phyloP scores from a whole-genome alignment of 495 filamentous ascomycete genomes.

The Letharia columbiana region DNA sequence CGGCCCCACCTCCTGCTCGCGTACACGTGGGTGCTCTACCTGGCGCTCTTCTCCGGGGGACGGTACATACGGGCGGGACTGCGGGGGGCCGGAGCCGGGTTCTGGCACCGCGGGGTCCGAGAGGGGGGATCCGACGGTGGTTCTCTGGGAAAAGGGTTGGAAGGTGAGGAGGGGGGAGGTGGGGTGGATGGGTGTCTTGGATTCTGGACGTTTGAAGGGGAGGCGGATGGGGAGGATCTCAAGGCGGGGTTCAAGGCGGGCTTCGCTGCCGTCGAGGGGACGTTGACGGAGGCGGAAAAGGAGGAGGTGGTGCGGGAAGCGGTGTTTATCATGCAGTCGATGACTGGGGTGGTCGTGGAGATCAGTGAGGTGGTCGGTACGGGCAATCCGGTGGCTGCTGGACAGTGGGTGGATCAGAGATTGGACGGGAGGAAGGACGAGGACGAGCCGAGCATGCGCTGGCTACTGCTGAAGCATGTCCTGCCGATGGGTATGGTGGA shows the following conservation, averaged over 20 bases:
- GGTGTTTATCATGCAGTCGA: conserved; percentile 34
- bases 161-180: conserved; percentile 29
- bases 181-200: conserved; percentile 35
- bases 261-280: conserved; percentile 31
- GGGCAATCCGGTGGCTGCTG: background rate
- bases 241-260: conserved; percentile 27
- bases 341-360: conserved; percentile 34
- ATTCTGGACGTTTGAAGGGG: conserved; percentile 28
- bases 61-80: conserved; percentile 43
- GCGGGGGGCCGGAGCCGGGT: conserved; percentile 33
- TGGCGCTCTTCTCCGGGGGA: conserved; percentile 52
- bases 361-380: conserved; percentile 26
- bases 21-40: conserved; percentile 52
- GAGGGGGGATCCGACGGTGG: too few relatives aligned
- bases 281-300: conserved; percentile 37
- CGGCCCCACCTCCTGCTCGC: conserved; percentile 47
- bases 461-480: conserved; percentile 12
- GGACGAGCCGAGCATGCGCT: background rate
- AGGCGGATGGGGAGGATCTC: conserved; percentile 22
- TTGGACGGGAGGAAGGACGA: background rate
- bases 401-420: background rate
- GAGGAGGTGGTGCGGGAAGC: conserved; percentile 43
- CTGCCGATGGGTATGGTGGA: conserved; percentile 18
- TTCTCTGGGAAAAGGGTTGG: conserved; percentile 11
- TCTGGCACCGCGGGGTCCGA: conserved; percentile 32